These are phyloP conservation scores for Sphaerosporella brunnea DNA, from an alignment of 495 filamentous ascomycete genomes.

Conservation along the genomic window DNA sequence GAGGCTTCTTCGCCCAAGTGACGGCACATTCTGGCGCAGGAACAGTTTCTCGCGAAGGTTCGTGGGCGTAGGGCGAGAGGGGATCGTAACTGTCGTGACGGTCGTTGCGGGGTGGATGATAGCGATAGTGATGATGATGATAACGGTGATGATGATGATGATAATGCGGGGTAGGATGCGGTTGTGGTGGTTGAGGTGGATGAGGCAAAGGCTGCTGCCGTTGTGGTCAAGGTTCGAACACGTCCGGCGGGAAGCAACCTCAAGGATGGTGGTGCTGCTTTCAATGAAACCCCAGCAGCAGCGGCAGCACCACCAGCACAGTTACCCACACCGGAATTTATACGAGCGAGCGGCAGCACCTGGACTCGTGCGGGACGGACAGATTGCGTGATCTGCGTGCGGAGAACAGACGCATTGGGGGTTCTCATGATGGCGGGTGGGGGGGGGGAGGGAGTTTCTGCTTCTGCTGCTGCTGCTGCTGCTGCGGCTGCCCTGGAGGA, in stretches of 20 bases:
- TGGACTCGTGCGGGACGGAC: not conserved
- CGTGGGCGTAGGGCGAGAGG: slow-evolving; percentile 5
- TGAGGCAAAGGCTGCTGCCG: not conserved
- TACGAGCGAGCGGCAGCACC: not conserved
- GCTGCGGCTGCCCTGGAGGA: too few relatives aligned
- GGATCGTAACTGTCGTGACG: not conserved
- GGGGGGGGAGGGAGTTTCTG: not conserved
- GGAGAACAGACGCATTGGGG: not conserved
- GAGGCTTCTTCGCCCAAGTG: slow-evolving; percentile 16
- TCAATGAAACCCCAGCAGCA: too few relatives aligned
- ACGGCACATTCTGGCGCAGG: slow-evolving; percentile 23
- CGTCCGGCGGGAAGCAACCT: not conserved
- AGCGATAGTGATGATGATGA: slow-evolving; percentile 1
- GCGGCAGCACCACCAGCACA: too few relatives aligned
- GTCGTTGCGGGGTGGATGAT: too few relatives aligned
- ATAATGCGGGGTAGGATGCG: not conserved
- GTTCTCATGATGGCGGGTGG: not conserved
- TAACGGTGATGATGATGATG: slow-evolving; percentile 2
- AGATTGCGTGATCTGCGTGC: slow-evolving; percentile 3
- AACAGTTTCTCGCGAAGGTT: slow-evolving; percentile 22
- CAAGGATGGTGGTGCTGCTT: not conserved
- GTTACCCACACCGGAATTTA: not conserved
- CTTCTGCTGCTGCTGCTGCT: too few relatives aligned
- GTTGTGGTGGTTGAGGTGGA: not conserved
- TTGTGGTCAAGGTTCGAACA: not conserved